phyloP scores from a whole-genome alignment of 257 asterid genomes.

The Haberlea rhodopensis region DNA sequence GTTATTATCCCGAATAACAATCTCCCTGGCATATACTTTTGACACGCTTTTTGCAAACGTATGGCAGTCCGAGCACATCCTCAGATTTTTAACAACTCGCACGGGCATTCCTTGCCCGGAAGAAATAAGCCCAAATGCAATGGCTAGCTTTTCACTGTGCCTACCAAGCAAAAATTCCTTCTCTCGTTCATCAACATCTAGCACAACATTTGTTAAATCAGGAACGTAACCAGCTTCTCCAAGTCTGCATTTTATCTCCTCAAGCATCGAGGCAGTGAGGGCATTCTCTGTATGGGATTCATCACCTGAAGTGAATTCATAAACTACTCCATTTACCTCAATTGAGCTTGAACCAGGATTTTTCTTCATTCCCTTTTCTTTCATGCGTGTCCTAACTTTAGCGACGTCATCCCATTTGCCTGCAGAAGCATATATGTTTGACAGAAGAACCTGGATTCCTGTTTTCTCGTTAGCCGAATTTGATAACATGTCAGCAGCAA shows the following conservation, averaged over 20 bases:
- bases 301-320: conserved; percentile 51
- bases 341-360: conserved; percentile 53
- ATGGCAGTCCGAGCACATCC: conserved; percentile 65
- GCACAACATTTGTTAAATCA: conserved; percentile 43
- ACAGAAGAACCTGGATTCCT: conserved; percentile 48
- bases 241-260: conserved; percentile 40
- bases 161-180: conserved; percentile 46
- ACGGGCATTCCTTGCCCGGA: conserved; percentile 35
- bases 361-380: conserved; percentile 47
- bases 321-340: conserved; percentile 44
- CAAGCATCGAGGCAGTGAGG: conserved; percentile 38
- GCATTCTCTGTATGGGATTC: conserved; percentile 33
- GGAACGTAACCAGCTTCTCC: conserved; percentile 47
- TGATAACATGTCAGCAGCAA: conserved; percentile 28
- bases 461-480: conserved; percentile 29
- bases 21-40: conserved; percentile 37
- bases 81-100: conserved; percentile 48
- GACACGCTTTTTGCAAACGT: conserved; percentile 48
- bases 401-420: conserved; percentile 60
- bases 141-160: conserved; percentile 56
- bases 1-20: conserved; percentile 44
- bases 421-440: conserved; percentile 48
- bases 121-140: conserved; percentile 50
- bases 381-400: conserved; percentile 46
- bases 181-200: conserved; percentile 44